Base-by-base conservation (phyloP, 345 rosid genomes). In the Angophora floribunda region DNA sequence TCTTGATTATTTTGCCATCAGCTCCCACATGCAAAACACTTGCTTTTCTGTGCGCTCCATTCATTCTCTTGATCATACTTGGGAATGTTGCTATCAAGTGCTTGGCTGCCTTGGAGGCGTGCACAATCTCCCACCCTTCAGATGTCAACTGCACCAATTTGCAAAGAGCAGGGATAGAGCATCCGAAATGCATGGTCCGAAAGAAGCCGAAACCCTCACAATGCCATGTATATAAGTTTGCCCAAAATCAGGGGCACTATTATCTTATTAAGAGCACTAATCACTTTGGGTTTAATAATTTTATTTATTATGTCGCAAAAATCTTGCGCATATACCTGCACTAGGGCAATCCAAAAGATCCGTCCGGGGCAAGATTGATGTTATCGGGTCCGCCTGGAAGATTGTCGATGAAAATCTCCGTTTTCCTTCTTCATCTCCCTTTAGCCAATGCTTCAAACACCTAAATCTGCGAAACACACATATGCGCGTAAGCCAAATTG, bases 371-470 rank as follows among this genome's bases (percentile, higher is more conserved):
- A 30, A 94, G 91, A 85, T 90, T 90, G 63, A 95, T 92, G 90
- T 95, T 95, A 53, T 95, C 94, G 28, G 95, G 95, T 70, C 88
- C 94, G 2, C 89, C 93, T 0, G 94, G 95, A 70, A 95, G 95
- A 88, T 93, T 92, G 19, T 93, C 90, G 8, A 94, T 11, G 36
- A 93, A 88, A 84, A 90, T 57, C 87, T 95, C 93, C 44, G 93
- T 92, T 86, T 47, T 22, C 94, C 94, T 88, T 86, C 87, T 2
- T 28, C 88, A 53, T 89, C 63, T 19, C 95, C 95, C 86, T 89
- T 88, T n/a, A 95, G 89, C 95, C 96, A 94, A 87, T 94, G 67
- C 88, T 92, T 95, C 3, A 67, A 86, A 87, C 94, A 93, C 91
- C 94, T 87, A 86, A 86, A 91, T 47, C 95, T 95, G 93, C 50